These are phyloP conservation scores for Sesbania bispinosa DNA, from an alignment of 306 rosid species.

Conservation along the genomic window DNA sequence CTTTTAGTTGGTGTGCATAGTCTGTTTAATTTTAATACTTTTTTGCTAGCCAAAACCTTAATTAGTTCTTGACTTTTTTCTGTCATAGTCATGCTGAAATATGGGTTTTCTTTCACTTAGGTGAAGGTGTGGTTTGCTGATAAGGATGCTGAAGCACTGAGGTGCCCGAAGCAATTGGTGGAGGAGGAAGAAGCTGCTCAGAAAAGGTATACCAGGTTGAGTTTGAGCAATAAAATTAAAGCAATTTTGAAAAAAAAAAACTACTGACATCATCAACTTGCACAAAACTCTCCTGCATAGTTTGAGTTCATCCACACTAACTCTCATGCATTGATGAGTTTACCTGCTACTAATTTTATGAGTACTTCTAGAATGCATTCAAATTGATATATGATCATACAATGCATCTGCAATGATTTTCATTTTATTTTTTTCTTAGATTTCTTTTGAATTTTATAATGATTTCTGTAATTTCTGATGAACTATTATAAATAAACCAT, in stretches of 20 bases:
- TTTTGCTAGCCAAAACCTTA: too few relatives aligned
- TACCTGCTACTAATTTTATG: too few relatives aligned
- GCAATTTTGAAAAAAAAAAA: not conserved
- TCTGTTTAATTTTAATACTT: too few relatives aligned
- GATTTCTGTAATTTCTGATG: not conserved
- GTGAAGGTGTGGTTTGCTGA: constrained; percentile 74
- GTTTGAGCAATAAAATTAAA: not conserved
- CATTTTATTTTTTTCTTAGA: too few relatives aligned
- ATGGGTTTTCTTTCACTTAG: constrained; percentile 30
- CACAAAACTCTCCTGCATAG: not conserved
- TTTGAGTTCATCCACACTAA: too few relatives aligned
- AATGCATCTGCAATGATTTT: too few relatives aligned
- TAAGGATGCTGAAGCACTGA: constrained; percentile 72
- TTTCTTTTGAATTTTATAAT: not conserved
- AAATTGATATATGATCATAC: too few relatives aligned
- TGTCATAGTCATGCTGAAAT: constrained; percentile 6
- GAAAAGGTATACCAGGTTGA: constrained; percentile 52
- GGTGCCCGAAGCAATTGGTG: constrained; percentile 66
- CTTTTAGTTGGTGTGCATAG: too few relatives aligned
- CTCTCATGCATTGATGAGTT: too few relatives aligned
- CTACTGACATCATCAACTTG: not conserved
- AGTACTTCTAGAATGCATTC: too few relatives aligned
- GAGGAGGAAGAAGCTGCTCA: constrained; percentile 88
- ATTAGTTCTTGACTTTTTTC: not conserved
- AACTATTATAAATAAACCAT: too few relatives aligned